Conservation (phyloP, 2,329 filamentous ascomycete species). For the Talaromyces sp. region DNA sequence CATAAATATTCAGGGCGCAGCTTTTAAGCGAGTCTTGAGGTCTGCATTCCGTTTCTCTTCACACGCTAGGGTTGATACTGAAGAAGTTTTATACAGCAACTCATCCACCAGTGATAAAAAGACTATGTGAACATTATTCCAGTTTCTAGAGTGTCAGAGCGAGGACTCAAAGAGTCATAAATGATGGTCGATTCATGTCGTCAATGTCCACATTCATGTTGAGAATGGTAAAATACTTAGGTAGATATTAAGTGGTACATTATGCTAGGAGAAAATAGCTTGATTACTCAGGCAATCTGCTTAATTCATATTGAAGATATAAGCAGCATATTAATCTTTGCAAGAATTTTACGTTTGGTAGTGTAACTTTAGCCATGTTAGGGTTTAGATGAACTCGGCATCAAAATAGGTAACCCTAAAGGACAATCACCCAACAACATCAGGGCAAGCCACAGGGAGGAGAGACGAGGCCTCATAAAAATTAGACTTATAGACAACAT, state of each 20-base stretch:
- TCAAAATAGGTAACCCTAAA: not conserved
- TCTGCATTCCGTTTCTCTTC: not conserved
- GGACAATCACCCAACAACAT: not conserved
- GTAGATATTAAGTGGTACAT: too few species aligned
- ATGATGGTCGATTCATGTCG: too few species aligned
- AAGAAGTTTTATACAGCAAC: not conserved
- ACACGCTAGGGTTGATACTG: not conserved
- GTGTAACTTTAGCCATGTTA: not conserved
- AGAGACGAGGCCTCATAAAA: too few species aligned
- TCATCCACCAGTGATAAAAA: not conserved
- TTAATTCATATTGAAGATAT: too few species aligned
- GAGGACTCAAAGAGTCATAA: not conserved
- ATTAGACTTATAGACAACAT: too few species aligned
- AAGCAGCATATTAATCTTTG: too few species aligned
- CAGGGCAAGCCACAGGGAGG: too few species aligned
- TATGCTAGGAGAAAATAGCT: too few species aligned
- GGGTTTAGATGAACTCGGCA: not conserved
- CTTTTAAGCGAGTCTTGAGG: not conserved
- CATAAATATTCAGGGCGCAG: not conserved
- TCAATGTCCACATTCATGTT: too few species aligned
- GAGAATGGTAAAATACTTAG: too few species aligned
- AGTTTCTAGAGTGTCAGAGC: not conserved
- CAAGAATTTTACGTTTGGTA: too few species aligned
- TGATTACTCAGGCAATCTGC: too few species aligned
- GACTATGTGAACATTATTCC: not conserved